Base-by-base conservation (phyloP, 2,329 filamentous ascomycete species). In the Apiospora rasikravindrae region DNA sequence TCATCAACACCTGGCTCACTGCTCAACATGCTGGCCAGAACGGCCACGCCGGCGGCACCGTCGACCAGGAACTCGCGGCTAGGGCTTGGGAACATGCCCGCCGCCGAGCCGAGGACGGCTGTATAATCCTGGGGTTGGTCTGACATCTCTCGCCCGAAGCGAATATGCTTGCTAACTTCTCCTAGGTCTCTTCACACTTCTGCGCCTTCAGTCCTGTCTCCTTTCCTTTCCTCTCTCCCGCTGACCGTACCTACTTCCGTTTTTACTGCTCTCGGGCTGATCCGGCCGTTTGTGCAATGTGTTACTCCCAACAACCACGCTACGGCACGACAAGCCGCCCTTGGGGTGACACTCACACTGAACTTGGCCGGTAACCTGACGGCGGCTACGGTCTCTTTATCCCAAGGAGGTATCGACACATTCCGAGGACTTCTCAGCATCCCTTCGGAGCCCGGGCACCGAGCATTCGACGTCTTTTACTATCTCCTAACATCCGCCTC, bases 401-500 rank as follows among this genome's bases (percentile, higher is more conserved):
- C 96, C 0, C 93, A 94, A 51, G 93, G 94, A 3, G 96, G 96
- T 24, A 93, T 99, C 73, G 94, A 99, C 80, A 96, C 95, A 0
- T 84, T 87, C 26, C 90, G 90, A 74, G 96, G 96, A 57, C 86
- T 99, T 14, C 86, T 98, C 22, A 91, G 93, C 71, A 90, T 99
- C 22, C 94, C 96, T 0, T 83, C 91, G 0, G 91, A 98, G 79
- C 80, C 90, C 8, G 96, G 96, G 16, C 94, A 94, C 82, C 92
- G 96, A 74, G 96, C 96, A 4, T 99, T 99, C 77, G 96, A 99
- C 79, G 96, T 97, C 69, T 98, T 99, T 80, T 98, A 99, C 84
- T 98, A 98, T 78, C 90, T 99, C 0, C 88, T 98, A 57, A 97
- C 95, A 0, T 95, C 93, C n/a, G 93, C 94, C 0, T 97, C 96